Base-by-base conservation (phyloP, 2,329 filamentous ascomycete genomes). In the Scytalidium sp. region DNA sequence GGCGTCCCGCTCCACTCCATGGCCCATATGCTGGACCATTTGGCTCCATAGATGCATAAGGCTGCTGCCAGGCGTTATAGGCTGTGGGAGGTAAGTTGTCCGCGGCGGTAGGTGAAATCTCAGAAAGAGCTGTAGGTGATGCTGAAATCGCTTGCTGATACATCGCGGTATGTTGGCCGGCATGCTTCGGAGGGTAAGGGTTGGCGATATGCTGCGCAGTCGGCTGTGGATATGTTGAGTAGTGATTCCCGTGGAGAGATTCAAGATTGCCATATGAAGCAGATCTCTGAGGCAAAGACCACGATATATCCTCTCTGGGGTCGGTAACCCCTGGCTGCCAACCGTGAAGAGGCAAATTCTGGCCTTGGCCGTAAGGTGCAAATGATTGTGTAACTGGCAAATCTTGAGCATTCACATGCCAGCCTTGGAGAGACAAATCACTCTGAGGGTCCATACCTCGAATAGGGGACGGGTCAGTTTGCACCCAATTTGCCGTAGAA, bases 311-410 rank as follows among this genome's bases (percentile, higher is more conserved):
- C 19, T 66, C 63, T 45, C 63, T 56, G 23, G 60, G 46, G 46
- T 54, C 58, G 7, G 58, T 41, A 29, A 64, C 62, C 17, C 59
- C 36, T 9, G 59, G 57, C 36, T 56, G 47, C 65, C 65, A 67
- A 49, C 55, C 62, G 39, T 61, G 60, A 6, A 54, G 47, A n/a
- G 57, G 57, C 17, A 57, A 54, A 22, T 60, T 56, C 32, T 60
- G 62, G 27, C 25, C 43, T 19, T 72, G 68, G 5, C 70, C 67
- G 57, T 78, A 81, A 2, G 76, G 71, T 4, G 77, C 75, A 52
- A 76, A 78, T 2, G 73, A 74, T 0, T 76, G 69, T 3, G 74
- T 74, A 27, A 80, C 67, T 9, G 78, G 72, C 7, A 78, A 74
- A 39, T 78, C 77, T 40, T 75, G 69, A 9, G 75, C 62, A 56